Conservation (phyloP, 305 asterid species). For the Withania somnifera region DNA sequence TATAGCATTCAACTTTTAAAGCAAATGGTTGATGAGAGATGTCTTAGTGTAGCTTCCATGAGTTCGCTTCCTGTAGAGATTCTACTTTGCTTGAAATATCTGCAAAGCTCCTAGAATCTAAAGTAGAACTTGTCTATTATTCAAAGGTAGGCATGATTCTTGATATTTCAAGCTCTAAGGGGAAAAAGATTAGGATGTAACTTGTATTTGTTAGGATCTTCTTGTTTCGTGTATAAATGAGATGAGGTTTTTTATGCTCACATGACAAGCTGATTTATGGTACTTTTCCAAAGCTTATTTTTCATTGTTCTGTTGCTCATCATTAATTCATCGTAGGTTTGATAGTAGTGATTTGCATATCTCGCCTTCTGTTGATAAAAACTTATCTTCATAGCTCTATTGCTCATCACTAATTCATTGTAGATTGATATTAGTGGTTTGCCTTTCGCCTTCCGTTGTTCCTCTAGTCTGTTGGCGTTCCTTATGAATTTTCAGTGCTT, state of each 20-base stretch:
- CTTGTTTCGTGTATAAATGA: neutral
- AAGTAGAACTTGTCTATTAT: neutral
- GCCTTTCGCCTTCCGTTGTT: neutral
- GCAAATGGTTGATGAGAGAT: neutral
- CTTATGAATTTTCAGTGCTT: neutral
- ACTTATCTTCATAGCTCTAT: neutral
- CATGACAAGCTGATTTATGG: neutral
- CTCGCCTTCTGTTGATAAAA: too few species aligned
- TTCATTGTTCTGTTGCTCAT: too few species aligned
- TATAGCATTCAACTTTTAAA: neutral
- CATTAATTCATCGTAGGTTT: too few species aligned
- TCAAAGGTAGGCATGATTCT: neutral
- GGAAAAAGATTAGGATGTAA: neutral
- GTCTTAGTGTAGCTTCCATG: neutral
- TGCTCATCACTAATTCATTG: neutral
- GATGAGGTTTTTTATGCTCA: neutral
- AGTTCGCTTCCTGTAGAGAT: neutral
- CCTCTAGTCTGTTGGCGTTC: neutral
- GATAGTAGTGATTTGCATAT: too few species aligned
- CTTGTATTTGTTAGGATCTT: neutral
- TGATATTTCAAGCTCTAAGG: neutral
- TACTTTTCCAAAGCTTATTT: neutral
- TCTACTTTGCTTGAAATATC: constrained; percentile 5
- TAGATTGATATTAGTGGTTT: neutral
- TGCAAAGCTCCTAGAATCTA: neutral